Evolutionary conservation across 2,329 filamentous ascomycete species (phyloP).

Genomic region (Exserohilum turcica): DNA sequence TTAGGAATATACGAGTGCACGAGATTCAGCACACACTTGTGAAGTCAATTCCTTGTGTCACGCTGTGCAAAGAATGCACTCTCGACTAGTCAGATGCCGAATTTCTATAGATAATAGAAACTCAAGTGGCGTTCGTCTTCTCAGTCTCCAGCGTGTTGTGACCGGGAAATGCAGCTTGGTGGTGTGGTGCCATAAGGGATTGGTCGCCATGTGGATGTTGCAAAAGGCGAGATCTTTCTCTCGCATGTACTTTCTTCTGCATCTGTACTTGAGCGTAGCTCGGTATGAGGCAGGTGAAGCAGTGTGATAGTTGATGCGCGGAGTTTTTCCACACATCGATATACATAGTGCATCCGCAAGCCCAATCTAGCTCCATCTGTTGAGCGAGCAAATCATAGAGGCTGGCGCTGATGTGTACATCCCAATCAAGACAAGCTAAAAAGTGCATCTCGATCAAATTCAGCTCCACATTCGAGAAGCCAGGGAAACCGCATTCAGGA

Average conservation of each 20-base stretch:
- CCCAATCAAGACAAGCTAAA: constrained; percentile 90
- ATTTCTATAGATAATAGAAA: not conserved
- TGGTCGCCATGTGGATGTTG: not conserved
- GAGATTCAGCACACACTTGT: too few species aligned
- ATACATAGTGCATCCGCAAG: not conserved
- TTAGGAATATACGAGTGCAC: too few species aligned
- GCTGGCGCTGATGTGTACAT: constrained; percentile 75
- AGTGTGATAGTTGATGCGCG: not conserved
- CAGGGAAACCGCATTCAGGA: constrained; percentile 72
- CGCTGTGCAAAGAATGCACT: not conserved
- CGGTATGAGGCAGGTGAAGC: not conserved
- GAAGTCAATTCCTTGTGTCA: not conserved
- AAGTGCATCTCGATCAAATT: constrained; percentile 99
- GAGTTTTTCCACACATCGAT: not conserved
- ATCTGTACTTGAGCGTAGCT: not conserved
- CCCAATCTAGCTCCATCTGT: not conserved
- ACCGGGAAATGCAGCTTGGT: not conserved
- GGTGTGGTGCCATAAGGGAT: not conserved
- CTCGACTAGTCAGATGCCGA: not conserved
- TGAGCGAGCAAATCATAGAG: not conserved
- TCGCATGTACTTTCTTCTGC: not conserved
- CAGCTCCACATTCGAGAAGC: constrained; percentile 91
- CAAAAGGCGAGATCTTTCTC: not conserved
- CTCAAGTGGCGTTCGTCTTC: not conserved
- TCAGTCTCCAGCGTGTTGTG: not conserved